Base-by-base conservation (phyloP, 768 basidiomycete genomes). In the Rhodotorula diobovata region DNA sequence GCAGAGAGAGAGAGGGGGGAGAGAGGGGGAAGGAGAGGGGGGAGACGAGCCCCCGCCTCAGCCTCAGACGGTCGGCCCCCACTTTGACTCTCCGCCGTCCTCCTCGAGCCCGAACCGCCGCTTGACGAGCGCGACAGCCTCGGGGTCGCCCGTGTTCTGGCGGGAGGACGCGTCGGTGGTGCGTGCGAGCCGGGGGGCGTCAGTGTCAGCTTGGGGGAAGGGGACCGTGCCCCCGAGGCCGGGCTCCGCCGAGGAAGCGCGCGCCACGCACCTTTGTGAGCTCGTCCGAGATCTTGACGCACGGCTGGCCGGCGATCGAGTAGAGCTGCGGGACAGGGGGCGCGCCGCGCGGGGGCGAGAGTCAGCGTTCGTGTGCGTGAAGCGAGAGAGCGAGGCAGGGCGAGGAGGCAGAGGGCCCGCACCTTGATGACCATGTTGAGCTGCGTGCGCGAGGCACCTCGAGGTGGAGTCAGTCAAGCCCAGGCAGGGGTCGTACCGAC, bases 231-330 rank as follows among this genome's bases (percentile, higher is more conserved):
- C n/a, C n/a, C n/a, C n/a, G n/a, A n/a, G n/a, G n/a, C n/a, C n/a
- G n/a, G n/a, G n/a, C n/a, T n/a, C n/a, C n/a, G n/a, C 51, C 43
- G 39, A 53, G 20, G n/a, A 28, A 41, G 18, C 9, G 43, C 53
- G 43, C 23, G 20, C 37, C 35, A 18, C 78, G 20, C 46, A 87
- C 88, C 86, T 98, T 99, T 16, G 83, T 88, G 65, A 88, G 78
- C 77, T 98, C 94, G 80, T 97, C 96, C 66, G 91, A 93, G 76
- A 99, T 87, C 81, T 99, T 98, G 75, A 98, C 86, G 74, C 93
- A 95, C 3, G 88, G 86, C 67, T 83, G 83, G 18, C 84, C 85
- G 76, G 90, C 83, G 21, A 96, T 88, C 56, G 86, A 84, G 50
- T 86, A 85, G 16, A 99, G 83, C 73, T 63, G 61, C 45, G 43